Evolutionary conservation across 129 eudicot species (phyloP).

Genomic region (Flaveria ramosissima): DNA sequence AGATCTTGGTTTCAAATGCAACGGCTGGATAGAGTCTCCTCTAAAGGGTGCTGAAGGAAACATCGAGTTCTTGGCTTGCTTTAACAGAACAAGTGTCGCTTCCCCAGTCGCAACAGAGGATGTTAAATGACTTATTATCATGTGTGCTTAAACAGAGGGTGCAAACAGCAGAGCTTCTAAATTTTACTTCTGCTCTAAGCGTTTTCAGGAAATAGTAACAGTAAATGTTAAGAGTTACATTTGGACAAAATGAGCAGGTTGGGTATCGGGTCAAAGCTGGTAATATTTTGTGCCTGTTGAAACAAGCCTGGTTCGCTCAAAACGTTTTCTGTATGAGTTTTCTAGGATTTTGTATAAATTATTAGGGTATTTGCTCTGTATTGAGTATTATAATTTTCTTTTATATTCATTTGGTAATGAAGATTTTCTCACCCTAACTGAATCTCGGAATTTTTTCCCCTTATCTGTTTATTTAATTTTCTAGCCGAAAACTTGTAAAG

Average conservation of each 20-base stretch:
- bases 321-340: background rate
- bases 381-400: background rate
- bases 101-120: conserved; percentile 21
- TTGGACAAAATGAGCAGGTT: too few species aligned
- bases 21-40: conserved; percentile 97
- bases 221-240: too few species aligned
- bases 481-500: too few species aligned
- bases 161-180: too few species aligned
- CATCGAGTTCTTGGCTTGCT: conserved; percentile 79
- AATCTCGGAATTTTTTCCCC: too few species aligned
- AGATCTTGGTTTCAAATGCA: conserved; percentile 65
- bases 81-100: conserved; percentile 39
- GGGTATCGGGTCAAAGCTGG: background rate
- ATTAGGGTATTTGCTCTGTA: background rate
- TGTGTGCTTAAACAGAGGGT: too few species aligned
- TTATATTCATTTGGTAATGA: too few species aligned
- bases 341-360: background rate
- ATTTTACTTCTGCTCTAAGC: too few species aligned
- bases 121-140: too few species aligned
- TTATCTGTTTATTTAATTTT: too few species aligned
- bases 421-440: too few species aligned
- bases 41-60: conserved; percentile 95
- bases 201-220: too few species aligned
- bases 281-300: background rate
- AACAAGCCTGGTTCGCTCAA: background rate